Evolutionary conservation across 441 rosid genomes (phyloP).

Genomic region (Brassica balearica): DNA sequence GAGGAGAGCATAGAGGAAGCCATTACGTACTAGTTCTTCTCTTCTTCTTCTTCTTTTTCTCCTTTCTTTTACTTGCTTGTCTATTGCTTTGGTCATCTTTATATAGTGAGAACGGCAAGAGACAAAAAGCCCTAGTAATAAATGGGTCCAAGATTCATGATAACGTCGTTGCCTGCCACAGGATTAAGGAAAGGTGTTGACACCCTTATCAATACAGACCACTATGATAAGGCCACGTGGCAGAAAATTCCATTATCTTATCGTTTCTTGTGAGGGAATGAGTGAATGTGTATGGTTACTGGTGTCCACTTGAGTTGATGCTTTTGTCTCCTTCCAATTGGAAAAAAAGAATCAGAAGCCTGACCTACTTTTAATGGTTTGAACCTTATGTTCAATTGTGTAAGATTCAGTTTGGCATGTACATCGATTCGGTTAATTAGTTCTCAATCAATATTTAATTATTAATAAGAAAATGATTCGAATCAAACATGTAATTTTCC

Average conservation of each 20-base stretch:
- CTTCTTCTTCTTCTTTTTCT: constrained; percentile 17
- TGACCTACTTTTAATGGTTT: background rate
- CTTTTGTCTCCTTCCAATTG: constrained; percentile 26
- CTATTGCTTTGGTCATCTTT: constrained; percentile 23
- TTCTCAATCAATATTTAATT: too few relatives aligned
- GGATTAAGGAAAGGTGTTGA: constrained; percentile 38
- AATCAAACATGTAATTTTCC: too few relatives aligned
- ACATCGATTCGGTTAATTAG: background rate
- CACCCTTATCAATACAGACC: constrained; percentile 39
- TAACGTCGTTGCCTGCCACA: constrained; percentile 43
- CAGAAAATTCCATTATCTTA: constrained; percentile 23
- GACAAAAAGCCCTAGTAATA: constrained; percentile 25
- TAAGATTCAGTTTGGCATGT: background rate
- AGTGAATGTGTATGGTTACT: constrained; percentile 33
- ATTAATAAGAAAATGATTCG: too few relatives aligned
- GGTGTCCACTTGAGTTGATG: constrained; percentile 24
- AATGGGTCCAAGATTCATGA: constrained; percentile 24
- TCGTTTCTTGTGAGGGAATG: constrained; percentile 29
- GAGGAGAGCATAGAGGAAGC: constrained; percentile 60
- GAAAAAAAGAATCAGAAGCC: background rate
- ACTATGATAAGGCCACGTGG: constrained; percentile 34
- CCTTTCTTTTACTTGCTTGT: constrained; percentile 6
- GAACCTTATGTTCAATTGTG: background rate
- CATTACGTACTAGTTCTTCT: constrained; percentile 40
- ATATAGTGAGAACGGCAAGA: constrained; percentile 18